Base-by-base conservation (phyloP, 768 basidiomycete species). In the Suillus subluteus region DNA sequence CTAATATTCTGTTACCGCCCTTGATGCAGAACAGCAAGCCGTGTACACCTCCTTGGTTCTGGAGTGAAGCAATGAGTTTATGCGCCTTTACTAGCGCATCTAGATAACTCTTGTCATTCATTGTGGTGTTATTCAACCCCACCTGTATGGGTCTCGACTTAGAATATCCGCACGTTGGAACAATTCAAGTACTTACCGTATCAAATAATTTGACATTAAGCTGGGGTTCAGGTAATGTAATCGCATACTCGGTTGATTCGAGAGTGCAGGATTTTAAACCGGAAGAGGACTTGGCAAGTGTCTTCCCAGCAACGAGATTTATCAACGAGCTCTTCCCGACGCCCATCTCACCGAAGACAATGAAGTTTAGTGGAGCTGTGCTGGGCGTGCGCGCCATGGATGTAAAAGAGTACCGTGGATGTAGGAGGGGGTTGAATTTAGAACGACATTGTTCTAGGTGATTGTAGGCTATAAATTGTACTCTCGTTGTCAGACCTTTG, bases 21-120 rank as follows among this genome's bases (percentile, higher is more conserved):
- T 66, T 77, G 67, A 23, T 78, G 69, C 78, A 78, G 58, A 78
- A 75, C 32, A 83, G 66, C 40, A 84, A 77, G 32, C 84, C 76
- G 67, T 74, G 79, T 48, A 84, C 69, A 9, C 83, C 82, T 41
- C 73, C 78, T 5, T 69, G 68, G 38, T 62, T 56, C 23, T 76
- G 72, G 35, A 83, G 74, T 1, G 66, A 68, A 43, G 73, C 70
- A 67, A 84, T 68, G 18, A 84, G 63, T 52, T 54, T 65, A 32
- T 79, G 75, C 15, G 78, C 75, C 46, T 78, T 67, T 44, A 71
- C 72, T 52, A 80, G 70, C 5, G 75, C 71, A 21, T 69, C 68
- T 52, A 71, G 72, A 58, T 72, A 76, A 48, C 70, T 41, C 38
- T 16, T 40, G 58, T 75, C 68, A 2, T 69, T 74, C 63, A 72